Evolutionary conservation across 192 early-diverging fungal species (phyloP).

Genomic region (Backusella parvicylindrica): DNA sequence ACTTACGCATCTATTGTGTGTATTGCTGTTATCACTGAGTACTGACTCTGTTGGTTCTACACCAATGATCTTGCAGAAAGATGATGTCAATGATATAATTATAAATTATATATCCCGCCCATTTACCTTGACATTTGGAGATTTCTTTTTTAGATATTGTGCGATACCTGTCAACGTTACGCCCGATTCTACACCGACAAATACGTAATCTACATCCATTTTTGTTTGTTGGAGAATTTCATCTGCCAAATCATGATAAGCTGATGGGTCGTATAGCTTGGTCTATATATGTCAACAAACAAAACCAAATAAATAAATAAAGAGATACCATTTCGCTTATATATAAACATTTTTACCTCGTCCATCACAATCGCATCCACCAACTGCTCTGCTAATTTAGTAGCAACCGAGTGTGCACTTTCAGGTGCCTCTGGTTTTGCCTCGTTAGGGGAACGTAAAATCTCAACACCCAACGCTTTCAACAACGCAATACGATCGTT

Average conservation of each 20-base stretch:
- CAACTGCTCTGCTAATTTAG: constrained; percentile 47
- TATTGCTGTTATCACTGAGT: constrained; percentile 37
- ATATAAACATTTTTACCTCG: too few relatives aligned
- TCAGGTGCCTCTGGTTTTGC: constrained; percentile 63
- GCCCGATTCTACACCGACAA: constrained; percentile 71
- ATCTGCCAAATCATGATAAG: constrained; percentile 52
- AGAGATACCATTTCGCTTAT: too few relatives aligned
- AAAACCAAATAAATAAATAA: too few relatives aligned
- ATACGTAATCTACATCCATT: constrained; percentile 50
- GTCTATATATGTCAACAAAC: too few relatives aligned
- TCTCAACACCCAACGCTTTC: constrained; percentile 65
- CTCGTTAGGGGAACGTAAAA: constrained; percentile 67
- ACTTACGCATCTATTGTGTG: constrained; percentile 3
- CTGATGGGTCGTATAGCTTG: neutral
- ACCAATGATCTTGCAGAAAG: constrained; percentile 48
- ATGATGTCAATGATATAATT: neutral
- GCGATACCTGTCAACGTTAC: constrained; percentile 60
- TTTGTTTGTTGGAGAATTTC: constrained; percentile 61
- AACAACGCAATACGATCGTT: constrained; percentile 62
- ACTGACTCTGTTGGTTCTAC: constrained; percentile 69
- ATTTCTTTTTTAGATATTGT: constrained; percentile 45
- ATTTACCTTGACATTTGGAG: constrained; percentile 48
- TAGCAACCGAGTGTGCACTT: constrained; percentile 57
- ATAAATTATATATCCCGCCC: neutral
- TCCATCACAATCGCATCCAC: constrained; percentile 56